Evolutionary conservation across 495 filamentous ascomycete genomes (phyloP).

Genomic region (Niebla homalea): DNA sequence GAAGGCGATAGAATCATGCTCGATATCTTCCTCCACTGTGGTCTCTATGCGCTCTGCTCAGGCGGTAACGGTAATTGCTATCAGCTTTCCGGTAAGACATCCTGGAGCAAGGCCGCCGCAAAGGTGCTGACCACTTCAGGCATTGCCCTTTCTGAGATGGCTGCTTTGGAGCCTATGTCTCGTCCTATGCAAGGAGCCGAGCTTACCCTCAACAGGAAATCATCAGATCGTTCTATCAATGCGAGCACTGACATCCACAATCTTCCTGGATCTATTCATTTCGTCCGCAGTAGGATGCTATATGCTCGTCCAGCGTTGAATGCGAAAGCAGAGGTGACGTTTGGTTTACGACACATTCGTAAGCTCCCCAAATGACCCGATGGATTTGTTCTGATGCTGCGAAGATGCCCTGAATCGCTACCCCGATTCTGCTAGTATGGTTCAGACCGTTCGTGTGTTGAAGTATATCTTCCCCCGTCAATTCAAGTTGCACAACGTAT

Average conservation of each 20-base stretch:
- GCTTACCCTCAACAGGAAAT: background rate
- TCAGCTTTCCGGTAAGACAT: conserved; percentile 61
- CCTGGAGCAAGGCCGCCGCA: background rate
- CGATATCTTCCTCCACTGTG: conserved; percentile 62
- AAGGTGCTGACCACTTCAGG: conserved; percentile 20
- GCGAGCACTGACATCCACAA: background rate
- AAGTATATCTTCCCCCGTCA: conserved; percentile 91
- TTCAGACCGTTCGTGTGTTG: conserved; percentile 58
- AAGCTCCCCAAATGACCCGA: conserved; percentile 24
- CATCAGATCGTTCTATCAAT: background rate
- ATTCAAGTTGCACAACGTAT: conserved; percentile 85
- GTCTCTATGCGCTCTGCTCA: conserved; percentile 56
- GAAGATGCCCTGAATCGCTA: conserved; percentile 79
- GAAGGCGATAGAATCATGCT: conserved; percentile 76
- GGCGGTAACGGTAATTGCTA: conserved; percentile 47
- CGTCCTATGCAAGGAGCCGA: background rate
- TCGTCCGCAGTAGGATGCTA: conserved; percentile 75
- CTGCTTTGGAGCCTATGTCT: conserved; percentile 13
- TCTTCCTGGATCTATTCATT: conserved; percentile 48
- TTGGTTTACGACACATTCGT: conserved; percentile 75
- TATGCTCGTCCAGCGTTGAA: conserved; percentile 65
- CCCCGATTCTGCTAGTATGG: conserved; percentile 31
- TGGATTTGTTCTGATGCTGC: conserved; percentile 4
- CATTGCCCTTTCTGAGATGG: conserved; percentile 32
- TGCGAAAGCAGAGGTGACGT: conserved; percentile 47